A percentile compares a stretch with the other conserved stretches of the same genome.
phyloP scores from a whole-genome alignment of 2,329 filamentous ascomycete species.

The Fonsecaea erecta region DNA sequence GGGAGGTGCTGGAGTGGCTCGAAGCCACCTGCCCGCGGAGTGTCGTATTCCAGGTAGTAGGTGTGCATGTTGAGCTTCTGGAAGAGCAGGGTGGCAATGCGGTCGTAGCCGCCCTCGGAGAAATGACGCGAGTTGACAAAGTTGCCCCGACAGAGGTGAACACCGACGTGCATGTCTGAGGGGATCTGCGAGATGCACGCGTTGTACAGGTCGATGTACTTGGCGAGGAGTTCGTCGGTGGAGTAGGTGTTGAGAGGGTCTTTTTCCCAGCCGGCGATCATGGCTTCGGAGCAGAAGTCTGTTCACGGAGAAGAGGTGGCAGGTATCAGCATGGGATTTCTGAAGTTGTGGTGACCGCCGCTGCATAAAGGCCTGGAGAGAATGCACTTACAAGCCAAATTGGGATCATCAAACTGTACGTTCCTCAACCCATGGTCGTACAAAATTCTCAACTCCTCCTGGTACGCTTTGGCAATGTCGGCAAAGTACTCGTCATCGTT shows the following conservation, averaged over 20 bases:
- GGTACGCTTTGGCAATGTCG: slow-evolving; percentile 65
- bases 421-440: slow-evolving; percentile 63
- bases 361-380: slow-evolving; percentile 39
- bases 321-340: too few relatives aligned
- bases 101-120: slow-evolving; percentile 65
- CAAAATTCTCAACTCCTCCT: slow-evolving; percentile 58
- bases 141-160: slow-evolving; percentile 69
- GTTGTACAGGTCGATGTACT: slow-evolving; percentile 74
- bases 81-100: slow-evolving; percentile 66
- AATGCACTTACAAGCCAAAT: slow-evolving; percentile 61
- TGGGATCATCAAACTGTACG: slow-evolving; percentile 65
- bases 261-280: slow-evolving; percentile 67
- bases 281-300: slow-evolving; percentile 71
- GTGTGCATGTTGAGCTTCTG: slow-evolving; percentile 62
- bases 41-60: slow-evolving; percentile 69
- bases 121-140: slow-evolving; percentile 66
- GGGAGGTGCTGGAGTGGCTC: slow-evolving; percentile 63
- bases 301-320: not conserved
- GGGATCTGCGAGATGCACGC: slow-evolving; percentile 65
- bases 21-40: slow-evolving; percentile 62
- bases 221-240: slow-evolving; percentile 69
- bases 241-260: slow-evolving; percentile 68
- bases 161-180: slow-evolving; percentile 70
- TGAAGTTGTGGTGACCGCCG: too few relatives aligned
- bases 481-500: slow-evolving; percentile 62